phyloP scores from a whole-genome alignment of 2,329 filamentous ascomycete species.

The Scorias spongiosa region DNA sequence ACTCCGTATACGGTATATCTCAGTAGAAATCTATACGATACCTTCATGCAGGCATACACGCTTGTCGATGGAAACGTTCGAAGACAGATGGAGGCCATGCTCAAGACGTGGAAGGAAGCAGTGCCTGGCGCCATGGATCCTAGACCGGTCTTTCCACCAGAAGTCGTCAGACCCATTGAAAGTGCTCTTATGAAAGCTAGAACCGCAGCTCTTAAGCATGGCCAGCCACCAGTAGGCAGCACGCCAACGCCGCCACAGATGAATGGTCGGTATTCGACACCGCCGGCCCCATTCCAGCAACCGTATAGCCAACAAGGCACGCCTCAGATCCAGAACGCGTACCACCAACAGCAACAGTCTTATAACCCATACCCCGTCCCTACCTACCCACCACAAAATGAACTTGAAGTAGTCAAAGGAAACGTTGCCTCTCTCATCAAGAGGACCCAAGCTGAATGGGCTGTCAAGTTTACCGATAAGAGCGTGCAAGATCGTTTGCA shows the following conservation, averaged over 20 bases:
- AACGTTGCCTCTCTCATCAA: constrained; percentile 70
- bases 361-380: constrained; percentile 7
- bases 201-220: constrained; percentile 45
- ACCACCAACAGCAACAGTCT: constrained; percentile 3
- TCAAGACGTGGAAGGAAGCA: constrained; percentile 95
- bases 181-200: constrained; percentile 79
- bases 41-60: constrained; percentile 93
- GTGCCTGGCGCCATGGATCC: constrained; percentile 86
- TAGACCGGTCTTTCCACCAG: constrained; percentile 78
- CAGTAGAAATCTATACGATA: constrained; percentile 77
- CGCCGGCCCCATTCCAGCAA: constrained; percentile 15
- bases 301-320: not conserved
- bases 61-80: constrained; percentile 71
- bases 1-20: constrained; percentile 95
- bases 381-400: constrained; percentile 9
- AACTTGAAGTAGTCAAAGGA: constrained; percentile 53
- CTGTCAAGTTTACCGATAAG: constrained; percentile 59
- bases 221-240: constrained; percentile 47
- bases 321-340: not conserved
- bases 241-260: constrained; percentile 57
- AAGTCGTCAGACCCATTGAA: constrained; percentile 82
- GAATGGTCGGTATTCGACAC: constrained; percentile 27
- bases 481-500: constrained; percentile 65
- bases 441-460: constrained; percentile 57
- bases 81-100: constrained; percentile 89